phyloP scores from a whole-genome alignment of 164 flowering plant genomes.

The Magnolia kwangsiensis region DNA sequence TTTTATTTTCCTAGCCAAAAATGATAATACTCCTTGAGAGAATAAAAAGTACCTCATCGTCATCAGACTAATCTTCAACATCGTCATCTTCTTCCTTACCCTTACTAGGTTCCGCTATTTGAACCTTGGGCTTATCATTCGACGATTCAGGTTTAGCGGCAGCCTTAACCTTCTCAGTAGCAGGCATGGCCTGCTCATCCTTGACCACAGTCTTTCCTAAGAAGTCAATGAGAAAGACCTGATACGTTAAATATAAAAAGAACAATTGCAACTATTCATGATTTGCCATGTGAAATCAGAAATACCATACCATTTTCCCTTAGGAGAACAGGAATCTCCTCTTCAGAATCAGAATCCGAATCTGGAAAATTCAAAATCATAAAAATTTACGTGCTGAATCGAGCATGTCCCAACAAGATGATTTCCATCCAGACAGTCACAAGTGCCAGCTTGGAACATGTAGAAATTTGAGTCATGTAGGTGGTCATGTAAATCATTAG shows the following conservation, averaged over 20 bases:
- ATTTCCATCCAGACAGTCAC: neutral
- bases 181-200: slow-evolving; percentile 22
- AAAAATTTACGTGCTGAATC: neutral
- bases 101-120: slow-evolving; percentile 26
- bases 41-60: slow-evolving; percentile 15
- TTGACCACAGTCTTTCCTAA: slow-evolving; percentile 33
- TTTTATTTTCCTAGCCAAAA: too few species aligned
- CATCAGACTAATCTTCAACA: slow-evolving; percentile 35
- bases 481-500: too few species aligned
- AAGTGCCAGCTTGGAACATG: neutral
- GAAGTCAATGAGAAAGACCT: too few species aligned
- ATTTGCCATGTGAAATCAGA: too few species aligned
- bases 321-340: too few species aligned
- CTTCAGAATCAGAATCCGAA: neutral
- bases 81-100: slow-evolving; percentile 23
- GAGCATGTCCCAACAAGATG: neutral
- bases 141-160: slow-evolving; percentile 20
- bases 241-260: too few species aligned
- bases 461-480: too few species aligned
- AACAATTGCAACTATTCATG: too few species aligned
- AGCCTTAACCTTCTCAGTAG: slow-evolving; percentile 19
- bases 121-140: slow-evolving; percentile 25
- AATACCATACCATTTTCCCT: too few species aligned
- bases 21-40: neutral
- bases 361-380: slow-evolving; percentile 11